Base-by-base conservation (phyloP, 2,329 filamentous ascomycete genomes). In the Apiospora rasikravindrae region DNA sequence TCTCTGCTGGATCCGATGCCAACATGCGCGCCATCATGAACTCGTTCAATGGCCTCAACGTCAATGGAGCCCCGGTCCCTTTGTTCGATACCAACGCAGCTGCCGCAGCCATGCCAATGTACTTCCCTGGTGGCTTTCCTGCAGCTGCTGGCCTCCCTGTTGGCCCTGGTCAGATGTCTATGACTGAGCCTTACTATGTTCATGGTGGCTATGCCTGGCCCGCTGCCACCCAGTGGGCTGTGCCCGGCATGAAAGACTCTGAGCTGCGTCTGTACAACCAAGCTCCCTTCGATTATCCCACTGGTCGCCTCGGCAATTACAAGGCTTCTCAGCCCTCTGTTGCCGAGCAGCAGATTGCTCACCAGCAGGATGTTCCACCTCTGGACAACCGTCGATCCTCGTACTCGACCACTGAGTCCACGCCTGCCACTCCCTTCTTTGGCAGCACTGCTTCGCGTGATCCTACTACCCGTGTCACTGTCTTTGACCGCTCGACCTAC, bases 321-420 rank as follows among this genome's bases (percentile, higher is more conserved):
- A 80, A 5, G 83, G 82, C 73, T 78, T 81, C 13, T 79, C 87
- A 53, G 78, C 88, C 77, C 88, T 88, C 3, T 88, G 85, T 77
- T 88, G 87, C 16, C 86, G 84, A 87, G 73, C 87, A 86, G 44
- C 81, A 84, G 68, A 86, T 88, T 45, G 83, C 82, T 76, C 82
- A 80, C 19, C 85, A 86, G 69, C 84, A 85, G 40, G 88, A 91
- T 47, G 87, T 91, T 70, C 90, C 90, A 24, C 88, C 85, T 44
- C 83, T 92, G 42, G 90, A 92, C 76, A 91, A 92, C 73, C 90
- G 90, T 33, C 89, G 90, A 70, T 89, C 89, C 22, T 92, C 90
- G 2, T 92, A 92, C 80, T 92, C 90, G 1, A 92, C 90, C 40
- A 92, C 87, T 4, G 90, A 92, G 80, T 92, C 90, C 10, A 88